These are phyloP conservation scores for Colletotrichum tofieldiae DNA, from an alignment of 2,329 filamentous ascomycete species.

Conservation along the genomic window DNA sequence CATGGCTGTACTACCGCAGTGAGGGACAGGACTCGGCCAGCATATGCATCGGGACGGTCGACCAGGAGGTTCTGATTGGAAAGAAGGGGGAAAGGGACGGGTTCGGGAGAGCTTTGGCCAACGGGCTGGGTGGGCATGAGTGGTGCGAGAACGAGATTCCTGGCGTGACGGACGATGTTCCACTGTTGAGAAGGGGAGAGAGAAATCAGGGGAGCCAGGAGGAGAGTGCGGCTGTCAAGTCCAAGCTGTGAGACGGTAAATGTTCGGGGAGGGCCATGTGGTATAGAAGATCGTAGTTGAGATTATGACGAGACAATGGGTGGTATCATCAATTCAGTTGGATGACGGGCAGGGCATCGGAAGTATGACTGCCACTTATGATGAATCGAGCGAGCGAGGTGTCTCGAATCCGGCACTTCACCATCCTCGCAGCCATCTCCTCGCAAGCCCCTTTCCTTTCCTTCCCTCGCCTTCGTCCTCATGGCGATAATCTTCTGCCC, in stretches of 20 bases:
- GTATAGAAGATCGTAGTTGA: no score
- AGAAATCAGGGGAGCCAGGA: slow-evolving; percentile 2
- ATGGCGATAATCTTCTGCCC: slow-evolving; percentile 48
- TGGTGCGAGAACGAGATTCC: slow-evolving; percentile 63
- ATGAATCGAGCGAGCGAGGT: not conserved
- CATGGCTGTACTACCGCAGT: slow-evolving; percentile 63
- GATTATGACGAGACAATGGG: not conserved
- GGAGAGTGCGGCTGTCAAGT: not conserved
- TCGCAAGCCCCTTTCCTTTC: slow-evolving; percentile 8
- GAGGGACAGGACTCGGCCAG: slow-evolving; percentile 50
- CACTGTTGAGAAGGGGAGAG: slow-evolving; percentile 24
- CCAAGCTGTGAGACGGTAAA: not conserved
- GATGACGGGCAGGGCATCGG: not conserved
- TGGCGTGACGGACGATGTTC: slow-evolving; percentile 63
- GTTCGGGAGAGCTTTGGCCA: slow-evolving; percentile 58
- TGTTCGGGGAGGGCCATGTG: not conserved
- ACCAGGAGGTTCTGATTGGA: slow-evolving; percentile 58
- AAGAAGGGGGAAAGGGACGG: slow-evolving; percentile 41
- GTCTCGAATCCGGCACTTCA: not conserved
- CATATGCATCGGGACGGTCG: slow-evolving; percentile 62
- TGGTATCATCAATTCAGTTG: not conserved
- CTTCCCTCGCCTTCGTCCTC: not conserved
- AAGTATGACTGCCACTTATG: not conserved
- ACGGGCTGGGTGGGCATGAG: slow-evolving; percentile 54
- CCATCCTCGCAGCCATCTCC: slow-evolving; percentile 6